Percentiles rank a stretch among this genome's conserved stretches.
phyloP scores from a whole-genome alignment of 108 stramenopile genomes.

The Pelagomonas calceolata region DNA sequence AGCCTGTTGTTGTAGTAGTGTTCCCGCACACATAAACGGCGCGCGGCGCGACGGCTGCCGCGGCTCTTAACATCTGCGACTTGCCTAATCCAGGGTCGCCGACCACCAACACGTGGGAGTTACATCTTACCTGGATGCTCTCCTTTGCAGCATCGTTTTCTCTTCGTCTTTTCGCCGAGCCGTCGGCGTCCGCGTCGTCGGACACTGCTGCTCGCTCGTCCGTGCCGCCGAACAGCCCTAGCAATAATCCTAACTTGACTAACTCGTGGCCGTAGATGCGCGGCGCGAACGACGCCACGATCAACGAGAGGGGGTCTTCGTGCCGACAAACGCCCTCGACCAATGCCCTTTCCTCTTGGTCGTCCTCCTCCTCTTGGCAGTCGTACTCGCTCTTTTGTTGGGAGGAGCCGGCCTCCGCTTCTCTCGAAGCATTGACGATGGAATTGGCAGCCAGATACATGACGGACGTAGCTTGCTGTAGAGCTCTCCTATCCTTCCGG shows the following conservation, averaged over 20 bases:
- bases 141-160: background rate
- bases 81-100: slow-evolving; percentile 87
- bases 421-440: slow-evolving; percentile 48
- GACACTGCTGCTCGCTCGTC: slow-evolving; percentile 10
- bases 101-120: slow-evolving; percentile 64
- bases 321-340: slow-evolving; percentile 55
- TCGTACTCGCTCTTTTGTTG: background rate
- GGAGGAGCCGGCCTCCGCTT: background rate
- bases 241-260: slow-evolving; percentile 91
- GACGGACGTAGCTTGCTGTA: slow-evolving; percentile 69
- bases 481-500: slow-evolving; percentile 61
- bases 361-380: slow-evolving; percentile 49
- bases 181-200: background rate
- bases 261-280: slow-evolving; percentile 91
- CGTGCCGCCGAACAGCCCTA: slow-evolving; percentile 89
- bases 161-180: background rate
- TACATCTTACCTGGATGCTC: slow-evolving; percentile 53
- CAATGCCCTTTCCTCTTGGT: slow-evolving; percentile 72
- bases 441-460: slow-evolving; percentile 77
- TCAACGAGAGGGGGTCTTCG: slow-evolving; percentile 78
- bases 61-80: slow-evolving; percentile 82
- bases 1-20: slow-evolving; percentile 77
- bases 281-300: slow-evolving; percentile 83
- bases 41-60: slow-evolving; percentile 74
- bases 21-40: slow-evolving; percentile 96